Base-by-base conservation (phyloP, 352 stramenopile species). In the Phytophthora gonapodyides region DNA sequence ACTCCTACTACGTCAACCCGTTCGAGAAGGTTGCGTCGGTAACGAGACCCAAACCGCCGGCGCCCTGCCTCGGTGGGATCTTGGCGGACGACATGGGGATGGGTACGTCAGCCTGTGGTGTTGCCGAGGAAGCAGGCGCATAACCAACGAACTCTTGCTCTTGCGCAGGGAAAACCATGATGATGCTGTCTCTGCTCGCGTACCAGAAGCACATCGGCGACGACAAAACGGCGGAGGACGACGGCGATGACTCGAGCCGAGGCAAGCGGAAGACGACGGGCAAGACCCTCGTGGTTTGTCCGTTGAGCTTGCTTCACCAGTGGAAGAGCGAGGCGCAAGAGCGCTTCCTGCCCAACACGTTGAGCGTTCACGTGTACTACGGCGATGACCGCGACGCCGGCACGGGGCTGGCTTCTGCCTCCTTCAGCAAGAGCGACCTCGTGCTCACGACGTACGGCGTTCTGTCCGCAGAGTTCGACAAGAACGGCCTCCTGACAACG, bases 41-140 rank as follows among this genome's bases (percentile, higher is more conserved):
- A 33, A 67, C 55, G 35, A 69, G 69, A 3, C 87, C 81, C 15
- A 46, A 76, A 45, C 78, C 74, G 45, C 84, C 82, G 30, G 61
- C 55, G 13, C 88, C 79, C 9, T 93, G 81, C 52, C 66, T 79
- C 8, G 89, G 89, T 21, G 91, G 91, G 16, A 96, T 97, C 57
- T 66, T 97, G 15, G 88, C 88, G 2, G 91, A 97, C 36, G 91
- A 97, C 48, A 96, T 97, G 89, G 91, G 91, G 46, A 91, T 97
- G 79, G 91, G 89, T 76, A 82, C 58, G 67, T 65, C n/a, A 27
- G 11, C 16, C 17, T 31, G n/a, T 30, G 19, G 27, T 31, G 27
- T 31, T 31, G 37, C 24, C 17, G 4, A 31, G 37, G 9, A 38
- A 37, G 43, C 7, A 6, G 27, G 9, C 19, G 31, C 24, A 34